A percentile compares a stretch with the other conserved stretches of the same genome.
Conservation (phyloP, 2,329 filamentous ascomycete species). For the Plectosphaerella plurivora region DNA sequence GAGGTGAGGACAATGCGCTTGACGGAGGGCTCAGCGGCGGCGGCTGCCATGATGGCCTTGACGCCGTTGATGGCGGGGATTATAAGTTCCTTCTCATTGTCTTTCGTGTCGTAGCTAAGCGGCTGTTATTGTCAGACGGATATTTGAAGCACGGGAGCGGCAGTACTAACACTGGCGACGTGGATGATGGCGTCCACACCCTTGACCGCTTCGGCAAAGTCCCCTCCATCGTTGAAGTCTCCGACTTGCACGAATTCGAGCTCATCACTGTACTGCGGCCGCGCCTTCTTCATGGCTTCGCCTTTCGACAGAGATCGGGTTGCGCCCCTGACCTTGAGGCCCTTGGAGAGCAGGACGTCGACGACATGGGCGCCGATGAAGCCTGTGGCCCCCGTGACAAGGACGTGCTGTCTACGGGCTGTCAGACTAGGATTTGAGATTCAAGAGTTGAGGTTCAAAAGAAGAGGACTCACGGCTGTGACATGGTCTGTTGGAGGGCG, state of each 20-base stretch:
- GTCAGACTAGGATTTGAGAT: too few species aligned
- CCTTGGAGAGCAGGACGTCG: conserved; percentile 21
- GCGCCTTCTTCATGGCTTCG: conserved; percentile 27
- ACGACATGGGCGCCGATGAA: conserved; percentile 24
- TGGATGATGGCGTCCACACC: conserved; percentile 39
- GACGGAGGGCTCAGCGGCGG: conserved; percentile 15
- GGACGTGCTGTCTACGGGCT: not conserved
- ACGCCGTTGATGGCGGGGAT: conserved; percentile 41
- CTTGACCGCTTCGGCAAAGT: conserved; percentile 30
- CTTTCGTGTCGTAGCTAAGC: conserved; percentile 34
- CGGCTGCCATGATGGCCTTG: conserved; percentile 31
- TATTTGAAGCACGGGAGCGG: not conserved
- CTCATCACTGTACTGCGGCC: conserved; percentile 25
- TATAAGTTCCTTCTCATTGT: conserved; percentile 41
- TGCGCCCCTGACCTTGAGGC: conserved; percentile 24
- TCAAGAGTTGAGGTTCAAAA: too few species aligned
- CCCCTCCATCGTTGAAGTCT: conserved; percentile 33
- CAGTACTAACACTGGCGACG: conserved; percentile 33
- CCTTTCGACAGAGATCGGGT: conserved; percentile 23
- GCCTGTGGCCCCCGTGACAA: conserved; percentile 13
- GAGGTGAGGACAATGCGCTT: conserved; percentile 52
- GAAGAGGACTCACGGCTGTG: too few species aligned
- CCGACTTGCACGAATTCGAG: conserved; percentile 37
- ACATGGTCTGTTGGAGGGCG: too few species aligned
- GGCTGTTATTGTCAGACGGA: conserved; percentile 21